Base-by-base conservation (phyloP, 2,329 filamentous ascomycete species). In the Capronia epimyces region DNA sequence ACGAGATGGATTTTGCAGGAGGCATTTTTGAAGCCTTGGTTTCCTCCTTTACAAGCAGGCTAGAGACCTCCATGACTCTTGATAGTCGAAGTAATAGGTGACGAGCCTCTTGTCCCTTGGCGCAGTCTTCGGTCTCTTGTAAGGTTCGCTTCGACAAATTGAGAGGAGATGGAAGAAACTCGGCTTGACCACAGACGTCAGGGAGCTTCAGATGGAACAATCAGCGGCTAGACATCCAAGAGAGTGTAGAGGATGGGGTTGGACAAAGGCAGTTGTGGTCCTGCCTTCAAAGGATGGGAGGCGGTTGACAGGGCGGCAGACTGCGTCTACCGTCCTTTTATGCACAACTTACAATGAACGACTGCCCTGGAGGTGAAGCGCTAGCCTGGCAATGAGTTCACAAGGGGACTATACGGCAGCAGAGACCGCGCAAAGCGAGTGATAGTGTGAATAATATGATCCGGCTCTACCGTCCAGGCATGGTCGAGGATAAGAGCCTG, bases 1-100 rank as follows among this genome's bases (percentile, higher is more conserved):
- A 84, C 62, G 79, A 76, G 65, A 84, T 77, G 65, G 82, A 79
- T 70, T 83, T 84, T 47, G 72, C 41, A 66, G 64, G 34, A 67
- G 67, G 46, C 60, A 67, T 55, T 62, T 66, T 43, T 68, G 67
- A 42, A 31, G 57, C 52, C 44, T 44, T 48, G 15, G 49, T 27
- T n/a, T 53, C 49, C 20, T 52, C 55, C 10, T 57, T 53, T 61
- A 57, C 52, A 5, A 57, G 46, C 39, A 57, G 41, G 46, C 49
- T 55, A 18, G 52, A 59, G 52, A 60, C 60, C 49, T 62, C 60
- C 62, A 66, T 60, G 53, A 52, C 53, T 53, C 56, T 65, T 63
- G 66, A 65, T 51, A 64, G 60, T 62, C 64, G 64, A 65, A 55
- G 62, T 64, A 10, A 58, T 62, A 39, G 32, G 34, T 53, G 18